Evolutionary conservation across 768 basidiomycete genomes (phyloP), one percentile per base, ranked within the genome.

Genomic region (Pseudohyphozyma bogoriensis): DNA sequence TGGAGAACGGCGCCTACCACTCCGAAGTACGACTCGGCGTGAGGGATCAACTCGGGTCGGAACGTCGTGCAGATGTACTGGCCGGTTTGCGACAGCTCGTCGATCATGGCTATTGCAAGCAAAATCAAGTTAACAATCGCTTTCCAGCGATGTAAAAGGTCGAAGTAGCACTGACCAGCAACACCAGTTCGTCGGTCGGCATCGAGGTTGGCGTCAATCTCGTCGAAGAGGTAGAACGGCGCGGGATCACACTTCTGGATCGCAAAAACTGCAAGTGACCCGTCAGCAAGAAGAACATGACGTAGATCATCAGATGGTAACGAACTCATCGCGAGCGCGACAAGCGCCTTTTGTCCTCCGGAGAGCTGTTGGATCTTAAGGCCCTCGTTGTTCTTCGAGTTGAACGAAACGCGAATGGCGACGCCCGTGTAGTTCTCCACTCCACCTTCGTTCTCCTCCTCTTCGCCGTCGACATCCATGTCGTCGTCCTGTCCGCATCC

Each of bases 211-310:
- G 95, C 95, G 70, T 99, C 95, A 71, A 99, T 97, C 85, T 97
- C 95, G 72, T 99, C 95, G 69, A 99, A 97, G n/a, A 99, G 79
- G 74, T 97, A 97, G 77, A 99, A 99, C 2, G 95, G 95, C 0
- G 95, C 93, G 2, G 95, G 95, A 70, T 99, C 95, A 72, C 93
- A 97, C 75, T 95, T 96, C 75, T 99, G 95, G 67, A 97, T 97
- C 20, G 93, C 90, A 70, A 99, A 97, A 29, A 99, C 92, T 88
- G 70, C 1, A 33, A 16, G 15, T 47, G 15, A 56, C 2, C 2
- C 20, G 53, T 39, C 26, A 45, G 44, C 35, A 1, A 28, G 72
- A 54, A 37, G 11, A 15, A 40, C 24, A 45, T 31, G 44, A 29
- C 3, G 22, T 68, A 18, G 69, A n/a, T n/a, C n/a, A n/a, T n/a